Base-by-base conservation (phyloP, 306 rosid genomes). In the Sphenostylis stenocarpa region DNA sequence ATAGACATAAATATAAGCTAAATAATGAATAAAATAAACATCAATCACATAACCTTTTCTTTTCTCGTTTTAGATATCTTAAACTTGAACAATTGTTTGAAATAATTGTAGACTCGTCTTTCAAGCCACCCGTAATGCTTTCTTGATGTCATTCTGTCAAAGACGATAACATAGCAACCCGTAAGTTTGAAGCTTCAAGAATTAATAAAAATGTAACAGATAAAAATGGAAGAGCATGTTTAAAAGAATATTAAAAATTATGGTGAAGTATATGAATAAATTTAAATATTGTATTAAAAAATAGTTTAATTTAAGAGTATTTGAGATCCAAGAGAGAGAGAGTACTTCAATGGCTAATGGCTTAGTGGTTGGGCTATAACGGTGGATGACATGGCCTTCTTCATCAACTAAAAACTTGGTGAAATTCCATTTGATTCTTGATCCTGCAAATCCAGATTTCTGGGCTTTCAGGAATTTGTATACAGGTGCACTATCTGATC, bases 361-460 rank as follows among this genome's bases (percentile, higher is more conserved):
- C 58, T 55, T 11, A 7, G 93, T 91, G 81, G 90, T 80, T 72
- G 99, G 73, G 67, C 90, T 73, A 67, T 89, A 92, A 64, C 98
- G 99, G 1, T 39, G 49, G 34, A 92, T 84, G 67, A 87, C 96
- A 28, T 6, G 82, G 0, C 99, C 99, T 39, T 92, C 87, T 77
- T 87, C 82, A 75, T 88, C 83, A 0, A 96, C 82, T 68, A 96
- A 85, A 79, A 96, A 96, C 88, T 96, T 96, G 4, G 98, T 89
- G 86, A 96, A 96, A 88, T 96, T 96, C 99, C 99, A 96, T 85
- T 96, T 92, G 47, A 96, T 89, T 68, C 91, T 80, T 2, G 90
- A 39, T 20, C 99, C 97, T 71, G 87, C 1, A 41, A 78, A 60
- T 74, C 98, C 99, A 34, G 65, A 5, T 84, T 87, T 92, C 70